Evolutionary conservation across 805 yeast species (phyloP), one percentile per base, ranked within the genome.

Genomic region (Myxozyma nipponensis): DNA sequence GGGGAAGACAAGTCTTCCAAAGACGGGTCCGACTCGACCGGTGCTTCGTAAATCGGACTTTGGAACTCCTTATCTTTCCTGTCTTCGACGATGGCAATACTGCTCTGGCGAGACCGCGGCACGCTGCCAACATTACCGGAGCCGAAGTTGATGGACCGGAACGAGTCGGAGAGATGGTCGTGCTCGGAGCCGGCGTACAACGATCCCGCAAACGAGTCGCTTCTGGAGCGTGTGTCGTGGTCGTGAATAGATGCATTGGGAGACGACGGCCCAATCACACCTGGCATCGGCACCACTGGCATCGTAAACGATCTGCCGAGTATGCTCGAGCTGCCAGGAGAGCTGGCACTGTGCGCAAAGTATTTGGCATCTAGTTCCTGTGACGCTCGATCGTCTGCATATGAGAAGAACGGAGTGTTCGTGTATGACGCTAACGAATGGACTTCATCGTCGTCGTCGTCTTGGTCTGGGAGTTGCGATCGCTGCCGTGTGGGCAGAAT

Each of bases 341-440:
- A 40, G 39, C 49, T 26, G 19, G 48, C 28, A 1, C 46, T 37
- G 24, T 54, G 58, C 2, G 58, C 58, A 57, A 57, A 54, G 39
- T 54, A 39, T 39, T 54, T 54, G 19, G 48, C 57, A 21, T 54
- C 58, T n/a, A 52, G 38, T 19, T 47, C 49, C 32, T 45, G 54
- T 19, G 48, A 44, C 4, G 57, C 54, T 15, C 49, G 46, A 26
- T 54, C 58, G 22, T 54, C 58, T 1, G 50, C 52, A 37, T 54
- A 54, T 9, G 57, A 41, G 43, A 52, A 54, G 36, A 39, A 54
- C 5, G 57, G 58, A 4, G 54, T 51, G 30, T 32, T 23, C 17
- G 37, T 22, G 2, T 45, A 40, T 2, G 48, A 39, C 26, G 24
- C 24, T 13, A 43, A 42, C 39, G 42, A 19, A 25, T 39, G 48